Evolutionary conservation across 2,329 filamentous ascomycete genomes (phyloP).

Genomic region (Pyrenochaeta sp.): DNA sequence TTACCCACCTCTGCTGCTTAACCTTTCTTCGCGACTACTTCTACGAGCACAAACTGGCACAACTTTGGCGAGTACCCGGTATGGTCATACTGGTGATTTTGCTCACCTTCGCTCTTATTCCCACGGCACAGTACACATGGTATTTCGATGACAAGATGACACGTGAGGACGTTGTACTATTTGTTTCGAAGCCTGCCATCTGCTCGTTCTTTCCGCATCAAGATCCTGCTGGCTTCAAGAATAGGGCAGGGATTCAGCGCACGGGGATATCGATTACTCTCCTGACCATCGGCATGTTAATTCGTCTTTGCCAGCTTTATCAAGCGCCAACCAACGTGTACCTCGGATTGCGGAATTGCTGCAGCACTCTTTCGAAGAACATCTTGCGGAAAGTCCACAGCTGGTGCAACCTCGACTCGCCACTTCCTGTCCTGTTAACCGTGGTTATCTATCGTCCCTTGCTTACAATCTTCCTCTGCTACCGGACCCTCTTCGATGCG

Average conservation of each 20-base stretch:
- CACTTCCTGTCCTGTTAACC: background rate
- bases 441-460: conserved; percentile 7
- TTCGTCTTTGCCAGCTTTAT: conserved; percentile 11
- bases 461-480: conserved; percentile 1
- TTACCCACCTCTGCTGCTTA: conserved; percentile 19
- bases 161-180: background rate
- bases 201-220: conserved; percentile 3
- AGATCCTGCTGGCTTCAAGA: conserved; percentile 1
- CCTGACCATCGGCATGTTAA: conserved; percentile 6
- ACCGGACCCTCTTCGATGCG: conserved; percentile 9
- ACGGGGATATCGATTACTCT: conserved; percentile 9
- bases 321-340: conserved; percentile 1
- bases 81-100: conserved; percentile 12
- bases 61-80: conserved; percentile 15
- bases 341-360: conserved; percentile 1
- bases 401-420: background rate
- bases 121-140: conserved; percentile 15
- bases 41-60: conserved; percentile 3
- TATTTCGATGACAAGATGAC: background rate
- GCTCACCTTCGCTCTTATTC: conserved; percentile 13
- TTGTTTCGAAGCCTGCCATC: conserved; percentile 4
- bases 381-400: background rate
- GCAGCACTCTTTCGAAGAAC: background rate
- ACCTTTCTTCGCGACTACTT: conserved; percentile 18
- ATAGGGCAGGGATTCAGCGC: conserved; percentile 8